Percentiles rank a stretch among this genome's conserved stretches.
Evolutionary conservation across 2,329 filamentous ascomycete species (phyloP).

Genomic region (Cyanodermella asteris): DNA sequence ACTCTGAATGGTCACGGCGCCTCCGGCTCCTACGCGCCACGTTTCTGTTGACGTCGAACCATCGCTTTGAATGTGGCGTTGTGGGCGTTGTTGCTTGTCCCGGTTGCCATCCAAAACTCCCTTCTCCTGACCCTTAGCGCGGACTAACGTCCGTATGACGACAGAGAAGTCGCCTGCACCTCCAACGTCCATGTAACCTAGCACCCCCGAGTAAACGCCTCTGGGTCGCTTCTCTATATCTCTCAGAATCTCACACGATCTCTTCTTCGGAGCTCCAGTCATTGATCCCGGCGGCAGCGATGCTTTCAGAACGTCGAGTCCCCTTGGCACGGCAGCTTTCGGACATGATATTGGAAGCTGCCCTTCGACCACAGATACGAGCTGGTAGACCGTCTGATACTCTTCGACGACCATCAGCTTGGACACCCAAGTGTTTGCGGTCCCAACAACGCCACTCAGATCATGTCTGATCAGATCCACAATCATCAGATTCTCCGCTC

Average conservation of each 20-base stretch:
- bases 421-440: conserved; percentile 49
- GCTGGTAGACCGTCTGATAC: conserved; percentile 76
- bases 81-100: neutral
- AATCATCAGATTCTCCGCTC: conserved; percentile 95
- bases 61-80: too few species aligned
- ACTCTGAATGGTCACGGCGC: conserved; percentile 71
- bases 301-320: conserved; percentile 50
- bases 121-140: conserved; percentile 54
- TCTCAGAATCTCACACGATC: conserved; percentile 64
- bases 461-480: conserved; percentile 92
- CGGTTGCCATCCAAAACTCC: conserved; percentile 31
- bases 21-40: conserved; percentile 78
- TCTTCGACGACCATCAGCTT: conserved; percentile 75
- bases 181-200: conserved; percentile 74
- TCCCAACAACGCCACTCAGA: conserved; percentile 61
- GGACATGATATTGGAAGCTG: conserved; percentile 9
- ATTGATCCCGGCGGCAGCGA: conserved; percentile 80
- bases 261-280: conserved; percentile 90
- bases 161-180: conserved; percentile 82
- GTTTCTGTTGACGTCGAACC: neutral
- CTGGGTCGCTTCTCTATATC: conserved; percentile 45
- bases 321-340: neutral
- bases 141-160: conserved; percentile 69
- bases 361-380: conserved; percentile 72
- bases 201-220: conserved; percentile 66